Conservation (phyloP, 176 grass and related monocot species). For the Leersia perrieri region DNA sequence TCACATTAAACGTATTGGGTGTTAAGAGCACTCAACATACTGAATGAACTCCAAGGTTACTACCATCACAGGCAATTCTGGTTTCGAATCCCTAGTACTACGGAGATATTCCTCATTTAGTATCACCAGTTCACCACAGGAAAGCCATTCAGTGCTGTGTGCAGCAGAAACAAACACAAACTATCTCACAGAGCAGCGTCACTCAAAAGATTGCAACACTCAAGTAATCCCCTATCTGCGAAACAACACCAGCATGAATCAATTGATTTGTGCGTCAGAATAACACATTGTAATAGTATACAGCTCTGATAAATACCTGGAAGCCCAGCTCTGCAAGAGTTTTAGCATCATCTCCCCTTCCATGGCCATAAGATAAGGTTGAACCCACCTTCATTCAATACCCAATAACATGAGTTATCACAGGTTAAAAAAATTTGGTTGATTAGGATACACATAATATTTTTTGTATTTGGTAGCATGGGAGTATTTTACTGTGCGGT, state of each 20-base stretch:
- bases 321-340: slow-evolving; percentile 80
- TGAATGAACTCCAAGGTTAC: not conserved
- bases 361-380: slow-evolving; percentile 69
- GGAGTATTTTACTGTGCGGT: no score
- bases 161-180: not conserved
- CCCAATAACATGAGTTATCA: slow-evolving; percentile 3
- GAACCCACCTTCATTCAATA: slow-evolving; percentile 62
- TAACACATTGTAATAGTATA: not conserved
- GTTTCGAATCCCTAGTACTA: slow-evolving; percentile 22
- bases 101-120: not conserved
- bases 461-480: no score
- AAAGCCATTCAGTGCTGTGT: not conserved
- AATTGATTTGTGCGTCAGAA: not conserved
- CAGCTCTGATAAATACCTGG: slow-evolving; percentile 46
- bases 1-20: not conserved
- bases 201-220: slow-evolving; percentile 65
- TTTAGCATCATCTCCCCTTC: slow-evolving; percentile 82
- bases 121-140: not conserved
- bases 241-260: slow-evolving; percentile 3
- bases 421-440: not conserved
- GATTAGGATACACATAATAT: no score
- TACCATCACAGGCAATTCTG: slow-evolving; percentile 6
- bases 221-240: slow-evolving; percentile 82
- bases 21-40: not conserved
- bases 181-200: not conserved